Evolutionary conservation across 495 filamentous ascomycete genomes (phyloP), one percentile per base, ranked within the genome.

Genomic region (Aspergillus carlsbadensis): DNA sequence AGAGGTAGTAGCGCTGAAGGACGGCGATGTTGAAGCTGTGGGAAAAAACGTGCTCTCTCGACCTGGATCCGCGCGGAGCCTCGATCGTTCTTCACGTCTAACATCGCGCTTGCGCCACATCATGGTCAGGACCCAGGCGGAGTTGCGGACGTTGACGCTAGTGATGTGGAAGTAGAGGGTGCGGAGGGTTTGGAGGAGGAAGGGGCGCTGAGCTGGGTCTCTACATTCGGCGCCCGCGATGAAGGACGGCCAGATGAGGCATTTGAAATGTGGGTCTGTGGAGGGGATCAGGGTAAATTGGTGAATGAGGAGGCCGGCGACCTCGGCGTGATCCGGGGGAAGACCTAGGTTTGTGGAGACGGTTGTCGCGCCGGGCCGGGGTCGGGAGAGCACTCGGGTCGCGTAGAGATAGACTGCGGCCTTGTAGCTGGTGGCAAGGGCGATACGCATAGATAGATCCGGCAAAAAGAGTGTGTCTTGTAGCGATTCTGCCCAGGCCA

Each of bases 211-310:
- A 15, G 67, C 62, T 11, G 68, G 49, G 10, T 71, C 65, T 10
- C 63, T 66, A 39, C 71, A 75, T 48, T 78, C 76, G 3, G 73
- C 76, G 47, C 76, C 76, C 2, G 74, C 74, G 44, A 78, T 78
- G 61, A 78, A 78, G 3, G 76, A 70, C 0, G 74, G 74, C 76
- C 76, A 78, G 18, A 78, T 77, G 31, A 76, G 70, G 48, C 76
- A 77, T 61, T 78, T 78, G 66, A 77, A 77, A 54, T 78, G 76
- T 10, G 70, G 65, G 29, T 78, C 76, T 0, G 72, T 65, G 46
- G 52, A 31, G 2, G 69, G 70, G 42, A 60, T 67, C 10, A 70
- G 66, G 14, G 67, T 66, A 22, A 78, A 66, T 17, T 77, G 70
- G 33, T 64, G 59, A 37, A 77, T 63, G 47, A 77, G 69, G 11